phyloP scores from a whole-genome alignment of 169 alveolate species.

The Plasmodium fragile region DNA sequence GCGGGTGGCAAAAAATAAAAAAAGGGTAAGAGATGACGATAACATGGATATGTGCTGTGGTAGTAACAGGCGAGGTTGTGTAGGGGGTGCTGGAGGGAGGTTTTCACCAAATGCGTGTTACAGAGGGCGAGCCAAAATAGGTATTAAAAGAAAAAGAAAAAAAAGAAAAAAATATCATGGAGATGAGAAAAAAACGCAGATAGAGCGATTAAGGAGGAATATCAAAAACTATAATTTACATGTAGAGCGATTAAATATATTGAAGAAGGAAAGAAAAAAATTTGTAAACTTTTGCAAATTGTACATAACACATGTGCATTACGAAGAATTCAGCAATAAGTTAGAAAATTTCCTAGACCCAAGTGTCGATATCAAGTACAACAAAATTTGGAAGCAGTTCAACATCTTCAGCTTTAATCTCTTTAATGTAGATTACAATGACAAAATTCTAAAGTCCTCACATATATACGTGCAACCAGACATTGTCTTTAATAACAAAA shows the following conservation, averaged over 20 bases:
- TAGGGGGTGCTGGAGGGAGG: neutral
- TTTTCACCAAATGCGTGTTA: neutral
- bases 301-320: slow-evolving; percentile 28
- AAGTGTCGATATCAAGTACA: slow-evolving; percentile 27
- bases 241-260: slow-evolving; percentile 3
- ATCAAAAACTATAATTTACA: slow-evolving; percentile 10
- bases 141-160: neutral
- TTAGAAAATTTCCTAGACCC: slow-evolving; percentile 56
- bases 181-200: neutral
- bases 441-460: slow-evolving; percentile 26
- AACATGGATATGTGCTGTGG: neutral
- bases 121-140: neutral
- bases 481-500: slow-evolving; percentile 56
- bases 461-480: slow-evolving; percentile 67
- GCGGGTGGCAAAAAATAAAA: neutral
- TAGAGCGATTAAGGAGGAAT: slow-evolving; percentile 26
- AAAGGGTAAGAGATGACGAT: neutral
- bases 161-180: neutral
- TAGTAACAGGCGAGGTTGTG: neutral
- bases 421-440: slow-evolving; percentile 49
- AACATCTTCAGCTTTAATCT: slow-evolving; percentile 54
- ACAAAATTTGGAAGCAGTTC: slow-evolving; percentile 43
- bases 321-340: slow-evolving; percentile 29
- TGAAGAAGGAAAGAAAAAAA: slow-evolving; percentile 37
- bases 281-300: slow-evolving; percentile 51